A percentile compares a stretch with the other conserved stretches of the same genome.
Evolutionary conservation across 2,329 filamentous ascomycete species (phyloP).

Genomic region (Chaetomium strumarium): DNA sequence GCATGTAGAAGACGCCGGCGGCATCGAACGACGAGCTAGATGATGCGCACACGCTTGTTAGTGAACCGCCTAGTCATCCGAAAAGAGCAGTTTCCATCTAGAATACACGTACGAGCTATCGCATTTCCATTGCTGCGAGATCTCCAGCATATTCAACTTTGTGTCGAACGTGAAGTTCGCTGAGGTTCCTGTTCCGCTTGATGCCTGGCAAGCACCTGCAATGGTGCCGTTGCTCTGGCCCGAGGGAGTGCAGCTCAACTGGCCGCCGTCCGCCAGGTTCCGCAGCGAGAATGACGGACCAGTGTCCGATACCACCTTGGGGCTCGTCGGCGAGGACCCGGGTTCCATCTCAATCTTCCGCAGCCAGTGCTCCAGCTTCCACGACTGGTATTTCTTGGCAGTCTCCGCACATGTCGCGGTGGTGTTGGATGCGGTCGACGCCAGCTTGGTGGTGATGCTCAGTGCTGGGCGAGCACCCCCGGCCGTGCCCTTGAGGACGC

Average conservation of each 20-base stretch:
- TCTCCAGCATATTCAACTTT: slow-evolving; percentile 25
- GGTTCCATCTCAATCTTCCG: slow-evolving; percentile 27
- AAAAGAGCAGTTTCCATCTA: neutral
- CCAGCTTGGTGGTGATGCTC: slow-evolving; percentile 22
- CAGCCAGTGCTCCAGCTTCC: slow-evolving; percentile 30
- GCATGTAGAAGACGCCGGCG: slow-evolving; percentile 29
- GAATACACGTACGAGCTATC: slow-evolving; percentile 1
- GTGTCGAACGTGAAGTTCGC: slow-evolving; percentile 29
- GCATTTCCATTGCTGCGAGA: slow-evolving; percentile 15
- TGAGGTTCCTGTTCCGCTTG: slow-evolving; percentile 1
- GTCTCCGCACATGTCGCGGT: slow-evolving; percentile 22
- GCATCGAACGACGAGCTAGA: slow-evolving; percentile 7
- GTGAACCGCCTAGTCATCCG: neutral
- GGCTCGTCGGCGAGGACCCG: slow-evolving; percentile 15
- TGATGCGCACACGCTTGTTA: neutral
- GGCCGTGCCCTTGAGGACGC: slow-evolving; percentile 20
- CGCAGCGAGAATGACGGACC: slow-evolving; percentile 30
- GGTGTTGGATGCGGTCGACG: slow-evolving; percentile 10
- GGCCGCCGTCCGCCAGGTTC: slow-evolving; percentile 25
- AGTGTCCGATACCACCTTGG: slow-evolving; percentile 20
- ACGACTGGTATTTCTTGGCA: slow-evolving; percentile 24
- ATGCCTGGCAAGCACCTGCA: slow-evolving; percentile 25
- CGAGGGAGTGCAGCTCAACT: slow-evolving; percentile 26
- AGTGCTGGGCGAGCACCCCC: slow-evolving; percentile 14
- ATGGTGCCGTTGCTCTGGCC: slow-evolving; percentile 22